Evolutionary conservation across 768 basidiomycete species (phyloP).

Genomic region (Imleria badia): DNA sequence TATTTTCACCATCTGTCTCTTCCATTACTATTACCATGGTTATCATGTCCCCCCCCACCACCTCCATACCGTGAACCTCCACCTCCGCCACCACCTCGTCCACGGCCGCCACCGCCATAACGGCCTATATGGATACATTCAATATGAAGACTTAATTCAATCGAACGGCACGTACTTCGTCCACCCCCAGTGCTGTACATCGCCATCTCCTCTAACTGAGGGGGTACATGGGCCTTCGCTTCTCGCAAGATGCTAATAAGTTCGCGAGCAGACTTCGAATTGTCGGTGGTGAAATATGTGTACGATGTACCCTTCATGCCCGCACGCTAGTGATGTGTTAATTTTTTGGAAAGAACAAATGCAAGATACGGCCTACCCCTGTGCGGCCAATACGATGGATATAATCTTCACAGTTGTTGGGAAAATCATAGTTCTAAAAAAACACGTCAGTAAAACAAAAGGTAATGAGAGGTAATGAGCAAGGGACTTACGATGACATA

Average conservation of each 20-base stretch:
- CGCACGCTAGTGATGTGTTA: conserved; percentile 61
- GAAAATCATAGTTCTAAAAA: conserved; percentile 91
- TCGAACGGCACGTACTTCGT: conserved; percentile 48
- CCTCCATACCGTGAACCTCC: conserved; percentile 24
- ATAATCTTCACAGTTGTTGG: conserved; percentile 97
- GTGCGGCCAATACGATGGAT: conserved; percentile 99
- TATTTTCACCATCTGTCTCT: conserved; percentile 26
- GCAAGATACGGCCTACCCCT: conserved; percentile 53
- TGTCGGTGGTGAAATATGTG: conserved; percentile 97
- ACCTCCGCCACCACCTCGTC: conserved; percentile 24
- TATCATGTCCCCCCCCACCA: conserved; percentile 24
- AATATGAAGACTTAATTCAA: neutral
- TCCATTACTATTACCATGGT: conserved; percentile 21
- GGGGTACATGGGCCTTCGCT: conserved; percentile 81
- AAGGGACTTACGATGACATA: conserved; percentile 82
- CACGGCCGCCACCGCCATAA: conserved; percentile 47
- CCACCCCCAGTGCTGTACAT: conserved; percentile 82
- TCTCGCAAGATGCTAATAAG: conserved; percentile 83
- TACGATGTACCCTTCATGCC: conserved; percentile 90
- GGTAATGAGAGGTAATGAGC: neutral
- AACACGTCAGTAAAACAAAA: conserved; percentile 6
- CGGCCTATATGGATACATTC: conserved; percentile 46
- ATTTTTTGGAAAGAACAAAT: neutral
- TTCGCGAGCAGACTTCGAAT: conserved; percentile 92
- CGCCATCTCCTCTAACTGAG: conserved; percentile 91